A percentile compares a stretch with the other conserved stretches of the same genome.
Evolutionary conservation across 768 basidiomycete species (phyloP).

Genomic region (Rhodotorula paludigena): DNA sequence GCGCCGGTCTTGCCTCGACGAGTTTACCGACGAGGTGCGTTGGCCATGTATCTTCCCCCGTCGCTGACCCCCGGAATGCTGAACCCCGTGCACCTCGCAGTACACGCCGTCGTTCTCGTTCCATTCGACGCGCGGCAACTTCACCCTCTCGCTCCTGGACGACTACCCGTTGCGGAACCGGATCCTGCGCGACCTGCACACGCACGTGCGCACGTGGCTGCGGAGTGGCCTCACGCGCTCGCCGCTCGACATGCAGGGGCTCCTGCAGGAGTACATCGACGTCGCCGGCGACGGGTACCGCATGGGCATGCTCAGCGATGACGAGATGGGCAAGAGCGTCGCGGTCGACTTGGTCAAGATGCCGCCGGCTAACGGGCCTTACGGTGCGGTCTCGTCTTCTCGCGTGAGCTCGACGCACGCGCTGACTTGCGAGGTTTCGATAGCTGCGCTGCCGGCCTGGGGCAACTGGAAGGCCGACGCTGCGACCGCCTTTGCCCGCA

Average conservation of each 20-base stretch:
- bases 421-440: conserved; percentile 48
- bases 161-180: conserved; percentile 79
- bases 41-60: not conserved
- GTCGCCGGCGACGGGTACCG: conserved; percentile 43
- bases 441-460: conserved; percentile 48
- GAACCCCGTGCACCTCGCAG: conserved; percentile 51
- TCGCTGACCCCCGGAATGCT: too few relatives aligned
- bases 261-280: conserved; percentile 85
- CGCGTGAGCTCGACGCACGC: too few relatives aligned
- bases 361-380: conserved; percentile 69
- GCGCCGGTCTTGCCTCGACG: conserved; percentile 80
- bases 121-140: conserved; percentile 66
- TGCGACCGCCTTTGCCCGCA: conserved; percentile 71
- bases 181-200: conserved; percentile 68
- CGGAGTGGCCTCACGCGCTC: conserved; percentile 78
- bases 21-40: conserved; percentile 79
- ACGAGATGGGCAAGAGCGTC: conserved; percentile 85
- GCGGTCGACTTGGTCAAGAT: conserved; percentile 80
- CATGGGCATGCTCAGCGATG: conserved; percentile 61
- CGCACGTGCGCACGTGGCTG: conserved; percentile 76
- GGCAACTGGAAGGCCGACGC: conserved; percentile 68
- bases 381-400: too few relatives aligned
- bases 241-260: conserved; percentile 85
- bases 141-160: conserved; percentile 76
- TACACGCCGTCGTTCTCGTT: conserved; percentile 84